These are phyloP conservation scores for Lagerstroemia speciosa DNA, from an alignment of 345 rosid species.

Conservation along the genomic window DNA sequence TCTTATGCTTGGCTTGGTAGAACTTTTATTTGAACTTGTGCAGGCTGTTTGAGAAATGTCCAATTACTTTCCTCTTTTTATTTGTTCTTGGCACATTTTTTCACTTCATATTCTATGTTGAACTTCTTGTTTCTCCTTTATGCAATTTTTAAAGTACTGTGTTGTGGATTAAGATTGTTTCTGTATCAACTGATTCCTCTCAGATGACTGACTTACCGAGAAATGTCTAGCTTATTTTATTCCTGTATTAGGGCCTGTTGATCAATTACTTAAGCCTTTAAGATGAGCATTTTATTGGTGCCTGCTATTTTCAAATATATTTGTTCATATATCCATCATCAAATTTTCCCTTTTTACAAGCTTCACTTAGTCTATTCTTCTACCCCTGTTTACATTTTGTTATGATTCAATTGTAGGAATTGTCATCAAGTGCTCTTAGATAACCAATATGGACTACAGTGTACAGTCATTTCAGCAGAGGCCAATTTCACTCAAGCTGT, in stretches of 20 bases:
- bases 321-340: neutral
- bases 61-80: neutral
- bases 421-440: slow-evolving; percentile 21
- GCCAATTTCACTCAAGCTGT: slow-evolving; percentile 55
- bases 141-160: neutral
- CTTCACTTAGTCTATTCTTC: neutral
- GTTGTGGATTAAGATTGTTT: neutral
- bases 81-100: neutral
- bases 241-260: neutral
- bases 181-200: neutral
- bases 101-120: neutral
- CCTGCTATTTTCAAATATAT: neutral
- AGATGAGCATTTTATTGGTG: neutral
- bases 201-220: neutral
- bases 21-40: neutral
- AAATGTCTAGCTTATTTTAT: neutral
- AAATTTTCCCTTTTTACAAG: neutral
- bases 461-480: slow-evolving; percentile 27
- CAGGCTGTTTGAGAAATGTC: neutral
- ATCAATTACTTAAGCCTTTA: neutral
- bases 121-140: neutral
- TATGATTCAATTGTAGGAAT: neutral
- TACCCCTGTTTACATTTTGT: neutral
- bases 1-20: neutral
- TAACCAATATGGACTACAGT: slow-evolving; percentile 42